Conservation (phyloP, 768 basidiomycete species). For the Termitomyces sp. region DNA sequence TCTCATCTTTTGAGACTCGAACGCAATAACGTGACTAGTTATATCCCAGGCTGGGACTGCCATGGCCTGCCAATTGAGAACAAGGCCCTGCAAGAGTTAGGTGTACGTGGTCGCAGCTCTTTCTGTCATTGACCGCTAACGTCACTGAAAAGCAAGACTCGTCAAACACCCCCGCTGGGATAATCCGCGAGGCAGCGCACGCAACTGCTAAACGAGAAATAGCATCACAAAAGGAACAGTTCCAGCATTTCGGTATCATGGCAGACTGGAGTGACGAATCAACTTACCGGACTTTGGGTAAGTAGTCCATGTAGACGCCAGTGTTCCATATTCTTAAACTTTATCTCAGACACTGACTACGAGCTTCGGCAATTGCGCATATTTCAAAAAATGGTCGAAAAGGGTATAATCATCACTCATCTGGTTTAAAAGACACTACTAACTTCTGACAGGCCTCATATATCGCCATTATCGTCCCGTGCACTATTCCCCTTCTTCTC, state of each 20-base stretch:
- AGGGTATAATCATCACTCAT: conserved; percentile 38
- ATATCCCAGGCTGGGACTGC: conserved; percentile 96
- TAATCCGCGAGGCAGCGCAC: conserved; percentile 67
- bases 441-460: conserved; percentile 56
- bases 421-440: not conserved
- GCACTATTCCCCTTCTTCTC: conserved; percentile 92
- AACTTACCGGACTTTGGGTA: conserved; percentile 86
- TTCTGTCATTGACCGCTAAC: not conserved
- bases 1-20: not conserved
- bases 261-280: conserved; percentile 73
- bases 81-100: conserved; percentile 77
- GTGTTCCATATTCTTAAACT: not conserved
- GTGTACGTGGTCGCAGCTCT: conserved; percentile 34
- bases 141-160: conserved; percentile 43
- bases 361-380: conserved; percentile 84
- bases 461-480: conserved; percentile 86
- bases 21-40: conserved; percentile 40
- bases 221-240: conserved; percentile 70
- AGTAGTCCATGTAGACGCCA: not conserved
- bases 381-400: conserved; percentile 84
- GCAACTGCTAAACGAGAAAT: conserved; percentile 72
- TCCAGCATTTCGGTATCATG: conserved; percentile 82
- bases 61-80: conserved; percentile 97
- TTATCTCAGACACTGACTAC: conserved; percentile 66
- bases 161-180: conserved; percentile 44